Conservation (phyloP, 2,329 filamentous ascomycete genomes). For the Bipolaris sorokiniana region DNA sequence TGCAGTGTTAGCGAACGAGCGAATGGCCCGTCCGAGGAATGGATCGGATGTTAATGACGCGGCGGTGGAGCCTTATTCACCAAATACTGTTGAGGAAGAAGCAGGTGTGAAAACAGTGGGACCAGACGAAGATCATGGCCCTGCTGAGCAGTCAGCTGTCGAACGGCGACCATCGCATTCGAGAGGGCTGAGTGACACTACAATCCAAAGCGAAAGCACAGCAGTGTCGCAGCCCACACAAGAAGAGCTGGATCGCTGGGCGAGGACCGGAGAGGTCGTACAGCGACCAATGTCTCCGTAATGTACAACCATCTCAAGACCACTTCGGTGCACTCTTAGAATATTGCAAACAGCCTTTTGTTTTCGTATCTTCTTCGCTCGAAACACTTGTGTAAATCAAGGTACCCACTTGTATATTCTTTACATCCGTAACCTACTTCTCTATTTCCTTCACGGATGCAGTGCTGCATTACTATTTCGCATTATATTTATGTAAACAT, state of each 20-base stretch:
- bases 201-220: conserved; percentile 43
- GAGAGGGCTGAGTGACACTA: conserved; percentile 41
- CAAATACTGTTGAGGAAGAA: conserved; percentile 2
- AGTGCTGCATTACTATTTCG: not conserved
- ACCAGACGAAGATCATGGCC: not conserved
- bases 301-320: not conserved
- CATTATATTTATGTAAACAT: too few relatives aligned
- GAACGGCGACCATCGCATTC: conserved; percentile 40
- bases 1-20: conserved; percentile 26
- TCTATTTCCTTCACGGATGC: not conserved
- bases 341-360: not conserved
- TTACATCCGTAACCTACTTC: conserved; percentile 20
- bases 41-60: not conserved
- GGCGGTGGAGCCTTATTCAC: conserved; percentile 1
- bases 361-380: not conserved
- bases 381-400: not conserved
- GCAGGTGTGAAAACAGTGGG: not conserved
- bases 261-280: conserved; percentile 10
- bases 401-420: conserved; percentile 31
- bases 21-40: conserved; percentile 1
- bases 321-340: not conserved
- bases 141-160: not conserved
- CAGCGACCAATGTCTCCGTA: conserved; percentile 24
- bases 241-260: conserved; percentile 42
- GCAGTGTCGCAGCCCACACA: conserved; percentile 45